These are phyloP conservation scores for Hordeum marinum DNA, from an alignment of 176 grass and related monocot genomes.

Conservation along the genomic window DNA sequence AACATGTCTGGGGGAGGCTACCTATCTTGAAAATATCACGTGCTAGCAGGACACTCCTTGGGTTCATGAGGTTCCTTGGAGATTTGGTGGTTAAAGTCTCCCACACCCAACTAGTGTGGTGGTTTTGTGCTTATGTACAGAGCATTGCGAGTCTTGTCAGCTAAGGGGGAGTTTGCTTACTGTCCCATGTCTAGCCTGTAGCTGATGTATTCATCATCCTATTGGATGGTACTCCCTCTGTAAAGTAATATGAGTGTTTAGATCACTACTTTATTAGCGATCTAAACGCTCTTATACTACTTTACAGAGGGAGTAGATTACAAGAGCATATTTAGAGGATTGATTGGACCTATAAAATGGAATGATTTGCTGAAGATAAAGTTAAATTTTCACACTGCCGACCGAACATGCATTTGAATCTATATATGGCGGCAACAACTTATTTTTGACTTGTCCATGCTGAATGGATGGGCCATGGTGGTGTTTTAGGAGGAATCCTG, in stretches of 20 bases:
- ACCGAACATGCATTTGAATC: background rate
- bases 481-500: too few relatives aligned
- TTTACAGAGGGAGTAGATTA: background rate
- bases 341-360: background rate
- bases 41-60: background rate
- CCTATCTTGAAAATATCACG: conserved; percentile 35
- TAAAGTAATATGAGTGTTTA: too few relatives aligned
- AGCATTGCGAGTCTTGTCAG: background rate
- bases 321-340: background rate
- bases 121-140: background rate
- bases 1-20: conserved; percentile 63
- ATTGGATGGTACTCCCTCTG: background rate
- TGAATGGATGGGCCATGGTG: background rate
- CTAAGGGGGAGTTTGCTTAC: background rate
- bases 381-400: background rate
- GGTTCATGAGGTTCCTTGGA: background rate
- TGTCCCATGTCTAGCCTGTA: background rate
- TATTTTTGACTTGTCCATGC: background rate
- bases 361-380: background rate
- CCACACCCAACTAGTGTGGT: background rate
- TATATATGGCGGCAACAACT: background rate
- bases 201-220: background rate
- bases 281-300: too few relatives aligned
- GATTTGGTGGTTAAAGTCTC: background rate
- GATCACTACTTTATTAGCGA: too few relatives aligned